These are phyloP conservation scores for Calonectria pseudoreteaudii DNA, from an alignment of 2,329 filamentous ascomycete species.

Conservation along the genomic window DNA sequence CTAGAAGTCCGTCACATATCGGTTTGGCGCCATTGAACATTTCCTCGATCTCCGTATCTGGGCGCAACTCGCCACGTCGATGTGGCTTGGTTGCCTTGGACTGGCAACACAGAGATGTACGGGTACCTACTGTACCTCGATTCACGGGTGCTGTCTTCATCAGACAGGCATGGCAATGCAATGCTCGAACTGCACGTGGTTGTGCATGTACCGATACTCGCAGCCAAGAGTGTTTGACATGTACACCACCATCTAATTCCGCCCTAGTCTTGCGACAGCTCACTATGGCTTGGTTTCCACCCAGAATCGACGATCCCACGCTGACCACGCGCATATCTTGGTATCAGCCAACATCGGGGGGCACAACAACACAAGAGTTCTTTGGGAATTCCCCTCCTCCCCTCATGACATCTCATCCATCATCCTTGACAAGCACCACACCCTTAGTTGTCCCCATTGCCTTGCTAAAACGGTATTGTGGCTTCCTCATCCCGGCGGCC, in stretches of 20 bases:
- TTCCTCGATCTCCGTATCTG: slow-evolving; percentile 24
- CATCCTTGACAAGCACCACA: neutral
- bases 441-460: neutral
- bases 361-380: neutral
- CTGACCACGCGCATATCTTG: slow-evolving; percentile 11
- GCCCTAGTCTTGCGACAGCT: neutral
- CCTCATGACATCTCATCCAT: neutral
- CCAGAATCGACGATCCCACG: slow-evolving; percentile 8
- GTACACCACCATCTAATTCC: neutral
- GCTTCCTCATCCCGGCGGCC: slow-evolving; percentile 11
- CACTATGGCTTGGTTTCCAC: neutral
- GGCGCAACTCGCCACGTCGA: neutral
- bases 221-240: neutral
- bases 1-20: slow-evolving; percentile 32
- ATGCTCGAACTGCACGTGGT: neutral
- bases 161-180: neutral
- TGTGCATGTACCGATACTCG: neutral
- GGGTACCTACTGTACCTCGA: neutral
- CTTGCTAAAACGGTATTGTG: neutral
- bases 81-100: neutral
- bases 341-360: neutral
- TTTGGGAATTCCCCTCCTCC: slow-evolving; percentile 1
- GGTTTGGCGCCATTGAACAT: slow-evolving; percentile 35
- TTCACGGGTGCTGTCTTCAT: neutral
- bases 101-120: neutral